Evolutionary conservation across 2,329 filamentous ascomycete genomes (phyloP), one percentile per base, ranked within the genome.

Genomic region (Dactylellina cionopaga): DNA sequence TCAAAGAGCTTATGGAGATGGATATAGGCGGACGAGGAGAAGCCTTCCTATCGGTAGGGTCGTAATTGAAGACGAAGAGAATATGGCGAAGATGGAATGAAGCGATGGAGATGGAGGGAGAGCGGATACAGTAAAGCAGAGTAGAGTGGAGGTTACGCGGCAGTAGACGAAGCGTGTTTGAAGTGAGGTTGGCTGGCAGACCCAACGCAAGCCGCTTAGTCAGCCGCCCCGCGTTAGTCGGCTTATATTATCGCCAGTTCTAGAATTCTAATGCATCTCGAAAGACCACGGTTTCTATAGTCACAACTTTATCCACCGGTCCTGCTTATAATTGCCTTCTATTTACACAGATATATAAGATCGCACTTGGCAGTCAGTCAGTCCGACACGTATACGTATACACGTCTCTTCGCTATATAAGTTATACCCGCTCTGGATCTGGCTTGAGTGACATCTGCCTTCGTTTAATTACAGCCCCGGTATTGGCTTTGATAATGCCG

Each of bases 111-210:
- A 35, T 64, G 59, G 35, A 64, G 44, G 44, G 54, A 24, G 35
- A 4, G 35, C 22, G 6, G 51, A 13, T 13, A 43, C 24, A 19
- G 37, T 24, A 10, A 33, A 25, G 19, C 22, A n/a, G 37, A 47
- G 56, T 44, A 37, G 52, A 51, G 35, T 58, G 52, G 68, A 72
- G 68, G 68, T 72, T 64, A 72, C 68, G 68, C 68, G 68, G 68
- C 68, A 54, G 46, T 19, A 29, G 35, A 59, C 33, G 49, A 24
- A 63, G 51, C 55, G 49, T 56, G 66, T 60, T 62, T 62, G 65
- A 33, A 19, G 47, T 62, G 56, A 70, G 19, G 64, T 62, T 41
- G 29, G 33, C 29, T 22, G 15, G 15, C n/a, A n/a, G n/a, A n/a
- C 56, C 25, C 63, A 68, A 68, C 63, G 63, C 63, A 68, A 24